Base-by-base conservation (phyloP, 768 basidiomycete species). In the Aureoboletus auriporus region DNA sequence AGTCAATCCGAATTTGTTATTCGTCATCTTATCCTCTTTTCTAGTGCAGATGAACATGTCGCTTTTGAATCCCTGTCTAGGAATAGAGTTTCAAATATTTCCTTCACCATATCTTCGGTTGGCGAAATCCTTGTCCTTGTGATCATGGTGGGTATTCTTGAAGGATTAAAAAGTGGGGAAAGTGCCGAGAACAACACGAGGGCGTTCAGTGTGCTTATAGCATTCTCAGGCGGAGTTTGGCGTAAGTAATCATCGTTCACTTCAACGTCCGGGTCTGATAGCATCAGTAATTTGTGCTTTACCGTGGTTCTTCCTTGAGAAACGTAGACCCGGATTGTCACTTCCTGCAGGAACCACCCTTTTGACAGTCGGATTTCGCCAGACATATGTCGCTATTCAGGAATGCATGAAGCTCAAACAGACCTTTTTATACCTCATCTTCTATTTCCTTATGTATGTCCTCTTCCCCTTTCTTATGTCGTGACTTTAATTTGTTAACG, bases 161-260 rank as follows among this genome's bases (percentile, higher is more conserved):
- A 84, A 60, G 85, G 74, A 0, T 60, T 89, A 42, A 74, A 79
- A 45, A 78, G 79, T 0, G 79, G 76, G 33, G 72, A 71, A 53
- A 87, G 77, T 57, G 76, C 76, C 1, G 79, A 83, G 47, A 84
- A 85, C 62, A 89, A 89, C 58, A 89, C 85, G 3, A 83, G 75
- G 53, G 82, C 83, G 3, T 83, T 89, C 60, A 87, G 84, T 57
- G 77, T 81, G 10, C 69, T 89, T n/a, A 85, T 88, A 52, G 87
- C 88, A 0, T 89, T 87, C 63, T 76, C 84, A 14, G 86, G 86
- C 1, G 86, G 77, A n/a, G 73, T 84, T 8, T 89, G 87, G 86
- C 52, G 84, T 83, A 61, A 42, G 82, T 71, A 10, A 20, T 26
- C 8, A 6, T n/a, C 6, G 7, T 43, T 38, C 8, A 20, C 23